Evolutionary conservation across 495 filamentous ascomycete genomes (phyloP).

Genomic region (Podospora bellae-mahoneyi): DNA sequence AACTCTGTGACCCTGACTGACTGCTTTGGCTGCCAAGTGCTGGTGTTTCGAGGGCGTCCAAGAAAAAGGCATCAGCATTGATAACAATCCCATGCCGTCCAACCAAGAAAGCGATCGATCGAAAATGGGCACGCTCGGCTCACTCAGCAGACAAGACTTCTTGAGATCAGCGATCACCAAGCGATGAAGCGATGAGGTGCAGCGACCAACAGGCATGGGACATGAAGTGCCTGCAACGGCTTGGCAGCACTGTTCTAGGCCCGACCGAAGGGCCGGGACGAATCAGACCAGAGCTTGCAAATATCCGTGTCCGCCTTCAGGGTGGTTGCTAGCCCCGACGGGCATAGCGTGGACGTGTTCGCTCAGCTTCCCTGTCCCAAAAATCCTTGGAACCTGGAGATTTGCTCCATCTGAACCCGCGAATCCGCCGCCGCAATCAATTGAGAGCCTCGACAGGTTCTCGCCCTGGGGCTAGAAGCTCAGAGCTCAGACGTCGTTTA

Average conservation of each 20-base stretch:
- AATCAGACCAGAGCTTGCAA: background rate
- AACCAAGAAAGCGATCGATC: background rate
- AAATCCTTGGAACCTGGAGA: slow-evolving; percentile 10
- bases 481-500: background rate
- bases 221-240: background rate
- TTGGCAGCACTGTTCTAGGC: slow-evolving; percentile 9
- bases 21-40: background rate
- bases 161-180: background rate
- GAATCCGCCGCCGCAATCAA: background rate
- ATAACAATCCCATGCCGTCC: background rate
- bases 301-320: background rate
- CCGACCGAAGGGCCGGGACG: background rate
- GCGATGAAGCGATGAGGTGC: background rate
- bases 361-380: slow-evolving; percentile 1
- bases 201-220: background rate
- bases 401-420: slow-evolving; percentile 12
- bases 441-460: background rate
- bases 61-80: background rate
- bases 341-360: background rate
- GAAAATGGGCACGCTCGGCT: background rate
- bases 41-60: background rate
- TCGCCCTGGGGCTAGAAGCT: slow-evolving; percentile 10
- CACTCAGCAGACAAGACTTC: too few species aligned
- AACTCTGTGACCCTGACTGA: too few species aligned
- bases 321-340: background rate